Base-by-base conservation (phyloP, 805 yeast species). In the Candida sithepensis region DNA sequence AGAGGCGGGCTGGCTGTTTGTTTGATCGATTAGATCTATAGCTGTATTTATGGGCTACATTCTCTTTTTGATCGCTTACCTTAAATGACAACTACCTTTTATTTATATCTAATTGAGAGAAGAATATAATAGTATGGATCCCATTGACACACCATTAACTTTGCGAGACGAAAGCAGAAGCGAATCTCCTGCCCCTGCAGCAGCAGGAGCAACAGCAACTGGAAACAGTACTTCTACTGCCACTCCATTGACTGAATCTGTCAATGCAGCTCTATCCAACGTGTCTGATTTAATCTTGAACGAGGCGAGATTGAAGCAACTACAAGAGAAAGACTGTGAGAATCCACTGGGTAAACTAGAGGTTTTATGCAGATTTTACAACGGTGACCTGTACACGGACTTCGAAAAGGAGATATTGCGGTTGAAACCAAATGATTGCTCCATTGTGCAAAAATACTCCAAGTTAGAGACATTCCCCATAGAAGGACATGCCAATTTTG, bases 351-450 rank as follows among this genome's bases (percentile, higher is more conserved):
- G 56, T 0, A 30, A 32, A 3, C 8, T 43, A 2, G 32, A 50
- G 13, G 42, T 41, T 9, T 12, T 61, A 7, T 23, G 39, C 24
- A 56, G 54, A 19, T 37, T 51, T 10, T 53, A 45, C 28, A 22
- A 41, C 6, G 45, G 58, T 43, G 62, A 55, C 22, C 41, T 54
- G 5, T 57, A 53, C 20, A 51, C 65, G 2, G 60, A 63, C 14
- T 74, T 79, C 48, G 84, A 79, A 47, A 55, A 65, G 46, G 62
- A 58, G 43, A 70, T 79, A 1, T 38, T 71, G 18, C 51, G 58
- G 3, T 45, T 68, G 19, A 80, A 78, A 52, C 80, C 83, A 9
- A 79, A 73, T 59, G 84, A 79, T 59, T 75, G 81, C 53, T 72
- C 82, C 3, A 65, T 79, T 19, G 68, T 77, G 20, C 73, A 79